Evolutionary conservation across 2,329 filamentous ascomycete species (phyloP).

Genomic region (Trichoderma cornu-damae): DNA sequence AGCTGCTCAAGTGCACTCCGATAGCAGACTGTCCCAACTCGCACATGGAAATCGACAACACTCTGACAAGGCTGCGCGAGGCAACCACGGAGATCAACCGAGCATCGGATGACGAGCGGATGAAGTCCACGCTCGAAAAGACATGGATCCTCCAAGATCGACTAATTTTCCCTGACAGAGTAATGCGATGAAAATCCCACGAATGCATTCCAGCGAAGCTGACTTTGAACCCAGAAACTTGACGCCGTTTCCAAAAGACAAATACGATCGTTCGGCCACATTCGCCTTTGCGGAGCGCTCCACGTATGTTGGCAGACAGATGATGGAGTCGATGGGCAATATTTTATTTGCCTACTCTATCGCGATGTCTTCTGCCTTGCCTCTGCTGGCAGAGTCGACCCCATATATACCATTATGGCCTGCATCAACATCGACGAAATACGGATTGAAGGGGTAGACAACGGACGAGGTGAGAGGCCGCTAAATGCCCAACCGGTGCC

Average conservation of each 20-base stretch:
- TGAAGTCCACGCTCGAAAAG: slow-evolving; percentile 66
- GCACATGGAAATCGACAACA: slow-evolving; percentile 72
- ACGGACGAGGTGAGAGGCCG: slow-evolving; percentile 60
- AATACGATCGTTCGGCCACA: slow-evolving; percentile 75
- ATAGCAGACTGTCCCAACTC: slow-evolving; percentile 79
- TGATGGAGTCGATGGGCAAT: slow-evolving; percentile 65
- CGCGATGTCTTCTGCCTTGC: slow-evolving; percentile 74
- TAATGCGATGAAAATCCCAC: slow-evolving; percentile 35
- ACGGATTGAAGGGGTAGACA: slow-evolving; percentile 66
- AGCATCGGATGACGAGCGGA: slow-evolving; percentile 70
- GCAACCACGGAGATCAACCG: slow-evolving; percentile 76
- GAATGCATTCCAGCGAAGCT: background rate
- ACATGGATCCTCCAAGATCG: slow-evolving; percentile 83
- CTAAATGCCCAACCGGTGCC: background rate
- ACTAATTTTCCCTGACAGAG: slow-evolving; percentile 67
- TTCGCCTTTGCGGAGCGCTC: slow-evolving; percentile 75
- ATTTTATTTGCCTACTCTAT: slow-evolving; percentile 84
- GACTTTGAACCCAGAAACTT: slow-evolving; percentile 35
- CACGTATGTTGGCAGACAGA: slow-evolving; percentile 76
- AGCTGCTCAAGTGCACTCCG: slow-evolving; percentile 77
- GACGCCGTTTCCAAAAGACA: slow-evolving; percentile 54
- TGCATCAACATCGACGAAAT: slow-evolving; percentile 64
- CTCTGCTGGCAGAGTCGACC: slow-evolving; percentile 56
- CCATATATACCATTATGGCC: slow-evolving; percentile 67
- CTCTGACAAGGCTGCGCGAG: slow-evolving; percentile 66